Evolutionary conservation across 2,329 filamentous ascomycete genomes (phyloP).

Genomic region (Colletotrichum viniferum): DNA sequence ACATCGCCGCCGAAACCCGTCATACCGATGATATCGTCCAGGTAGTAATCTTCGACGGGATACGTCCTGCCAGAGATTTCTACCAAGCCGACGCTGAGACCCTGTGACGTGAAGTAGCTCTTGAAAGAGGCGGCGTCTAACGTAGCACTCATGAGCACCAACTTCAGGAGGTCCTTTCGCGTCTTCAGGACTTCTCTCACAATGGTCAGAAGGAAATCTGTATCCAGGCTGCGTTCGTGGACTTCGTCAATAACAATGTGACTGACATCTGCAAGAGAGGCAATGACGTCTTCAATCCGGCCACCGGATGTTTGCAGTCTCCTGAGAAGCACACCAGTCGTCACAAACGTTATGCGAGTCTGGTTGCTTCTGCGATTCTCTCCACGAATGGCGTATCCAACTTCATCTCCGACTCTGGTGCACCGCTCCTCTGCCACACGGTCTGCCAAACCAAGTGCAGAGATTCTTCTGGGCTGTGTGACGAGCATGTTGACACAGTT

Average conservation of each 20-base stretch:
- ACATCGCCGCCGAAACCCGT: conserved; percentile 69
- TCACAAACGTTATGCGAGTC: conserved; percentile 94
- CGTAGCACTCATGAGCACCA: conserved; percentile 96
- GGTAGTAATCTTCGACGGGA: conserved; percentile 86
- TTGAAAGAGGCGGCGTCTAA: conserved; percentile 87
- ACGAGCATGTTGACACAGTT: conserved; percentile 87
- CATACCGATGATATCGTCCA: conserved; percentile 84
- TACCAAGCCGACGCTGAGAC: conserved; percentile 74
- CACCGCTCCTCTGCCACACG: conserved; percentile 93
- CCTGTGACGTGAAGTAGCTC: conserved; percentile 77
- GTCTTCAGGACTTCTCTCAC: conserved; percentile 79
- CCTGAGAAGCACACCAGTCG: conserved; percentile 88
- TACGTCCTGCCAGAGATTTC: conserved; percentile 90
- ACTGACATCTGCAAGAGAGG: conserved; percentile 85
- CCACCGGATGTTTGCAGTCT: conserved; percentile 90
- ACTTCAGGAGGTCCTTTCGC: conserved; percentile 80
- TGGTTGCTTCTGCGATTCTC: conserved; percentile 76
- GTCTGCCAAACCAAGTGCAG: conserved; percentile 90
- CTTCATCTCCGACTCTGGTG: conserved; percentile 79
- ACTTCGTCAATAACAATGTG: conserved; percentile 97
- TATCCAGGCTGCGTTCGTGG: conserved; percentile 93
- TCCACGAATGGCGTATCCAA: conserved; percentile 90
- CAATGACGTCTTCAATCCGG: conserved; percentile 77
- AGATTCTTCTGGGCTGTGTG: conserved; percentile 93
- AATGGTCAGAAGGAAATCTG: conserved; percentile 89